Base-by-base conservation (phyloP, 768 basidiomycete genomes). In the Gymnopilus dilepis region DNA sequence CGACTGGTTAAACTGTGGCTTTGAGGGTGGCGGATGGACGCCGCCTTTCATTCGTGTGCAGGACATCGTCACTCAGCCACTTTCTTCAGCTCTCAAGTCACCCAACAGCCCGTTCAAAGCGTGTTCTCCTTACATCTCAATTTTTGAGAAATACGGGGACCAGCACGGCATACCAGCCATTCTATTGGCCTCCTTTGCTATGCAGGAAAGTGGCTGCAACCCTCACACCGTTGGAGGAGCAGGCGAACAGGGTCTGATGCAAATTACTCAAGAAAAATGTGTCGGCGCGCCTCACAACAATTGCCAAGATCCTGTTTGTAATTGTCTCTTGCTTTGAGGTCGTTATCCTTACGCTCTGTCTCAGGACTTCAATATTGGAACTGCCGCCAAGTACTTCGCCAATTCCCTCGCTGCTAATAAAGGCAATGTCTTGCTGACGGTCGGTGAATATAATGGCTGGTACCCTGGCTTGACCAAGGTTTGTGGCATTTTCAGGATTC, bases 221-320 rank as follows among this genome's bases (percentile, higher is more conserved):
- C 82, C 87, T 2, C 60, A 75, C 15, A 84, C 83, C 6, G 79
- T 86, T 45, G 94, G 94, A 54, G 89, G 88, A 15, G 91, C 80
- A 21, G 91, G 92, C 43, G 94, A 95, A 73, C 89, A 92, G 69
- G 94, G 92, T 31, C 76, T 95, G 55, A 95, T 95, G 93, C 93
- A 95, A 73, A 80, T 95, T 64, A 90, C 90, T 17, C 69, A 73
- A 40, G 91, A 92, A 64, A 95, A 94, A 74, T 95, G 93, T 67
- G 80, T 69, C 45, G 83, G 76, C 58, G 86, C 87, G 0, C 81
- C 84, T 5, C 70, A 66, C 22, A 79, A 78, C 13, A 74, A 83
- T 64, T 86, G 84, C 72, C 70, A 67, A 51, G 79, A 84, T 56
- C 78, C 81, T 54, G 82, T 83, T 57, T 62, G 77, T 73, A 7